A percentile compares a stretch with the other conserved stretches of the same genome.
Conservation (phyloP, 257 asterid species). For the Solanum medicagineum region DNA sequence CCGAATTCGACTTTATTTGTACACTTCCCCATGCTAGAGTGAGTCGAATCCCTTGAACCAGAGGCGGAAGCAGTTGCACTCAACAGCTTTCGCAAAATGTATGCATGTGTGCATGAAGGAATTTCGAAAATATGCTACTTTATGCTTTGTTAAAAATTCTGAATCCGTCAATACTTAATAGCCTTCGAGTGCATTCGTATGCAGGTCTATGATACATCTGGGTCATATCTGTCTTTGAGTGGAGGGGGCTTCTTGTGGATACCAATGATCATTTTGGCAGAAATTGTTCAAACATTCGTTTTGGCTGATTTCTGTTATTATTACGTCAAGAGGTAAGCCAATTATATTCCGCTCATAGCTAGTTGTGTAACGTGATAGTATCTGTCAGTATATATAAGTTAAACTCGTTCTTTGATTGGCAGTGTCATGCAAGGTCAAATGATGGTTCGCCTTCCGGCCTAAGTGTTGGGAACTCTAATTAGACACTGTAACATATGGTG, state of each 20-base stretch:
- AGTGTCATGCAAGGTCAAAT: constrained; percentile 56
- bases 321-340: constrained; percentile 62
- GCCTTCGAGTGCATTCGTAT: not conserved
- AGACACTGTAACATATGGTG: not conserved
- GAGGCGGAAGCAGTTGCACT: not conserved
- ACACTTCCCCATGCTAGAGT: not conserved
- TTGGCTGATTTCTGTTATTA: constrained; percentile 90
- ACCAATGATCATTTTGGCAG: constrained; percentile 54
- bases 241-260: constrained; percentile 65
- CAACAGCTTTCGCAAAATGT: not conserved
- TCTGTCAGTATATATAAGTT: not conserved
- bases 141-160: not conserved
- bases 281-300: constrained; percentile 79
- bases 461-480: not conserved
- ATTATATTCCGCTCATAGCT: not conserved
- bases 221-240: constrained; percentile 35
- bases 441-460: not conserved
- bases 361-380: not conserved
- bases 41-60: not conserved
- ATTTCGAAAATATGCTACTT: not conserved
- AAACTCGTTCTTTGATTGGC: constrained; percentile 16
- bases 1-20: not conserved
- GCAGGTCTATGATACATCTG: constrained; percentile 65
- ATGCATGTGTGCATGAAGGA: not conserved
- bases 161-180: not conserved